Evolutionary conservation across 2,329 filamentous ascomycete species (phyloP), one percentile per base, ranked within the genome.

Genomic region (Microdochium bolleyi): DNA sequence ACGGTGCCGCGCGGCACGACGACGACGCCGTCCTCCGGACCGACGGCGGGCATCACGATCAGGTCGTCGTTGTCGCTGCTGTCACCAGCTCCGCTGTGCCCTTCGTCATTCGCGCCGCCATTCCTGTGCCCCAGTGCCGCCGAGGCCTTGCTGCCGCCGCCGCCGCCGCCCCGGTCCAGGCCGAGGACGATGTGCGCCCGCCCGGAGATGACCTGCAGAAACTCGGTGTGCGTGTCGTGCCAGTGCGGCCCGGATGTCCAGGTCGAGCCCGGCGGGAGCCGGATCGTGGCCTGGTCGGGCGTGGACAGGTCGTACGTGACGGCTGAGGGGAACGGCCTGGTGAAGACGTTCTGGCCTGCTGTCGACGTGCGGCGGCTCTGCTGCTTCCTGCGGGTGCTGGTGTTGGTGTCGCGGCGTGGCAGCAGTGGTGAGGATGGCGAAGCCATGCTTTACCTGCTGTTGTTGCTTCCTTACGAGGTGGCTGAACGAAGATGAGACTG

Each of bases 291-390:
- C 30, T 68, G 62, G 34, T 62, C 62, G 1, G 60, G 57, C 3
- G 55, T 52, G 1, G 72, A 69, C 21, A 78, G 68, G 57, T 76
- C 58, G 50, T 62, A 89, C 52, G 85, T 84, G 1, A 74, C 89
- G 53, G 80, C 79, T 24, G 85, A 85, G 0, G 86, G 86, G 2
- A 79, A 79, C 32, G 81, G 54, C 19, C 59, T 53, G 22, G 54
- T 54, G 54, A 61, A 61, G 2, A 51, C 53, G 24, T 52, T 22
- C 41, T 46, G 41, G n/a, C 22, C 10, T 10, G 41, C 21, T 19
- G 34, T 38, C 13, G 34, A 38, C 4, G 34, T 38, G 13, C 34
- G 34, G 5, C n/a, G 4, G 34, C n/a, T 16, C 7, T 16, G 4
- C 34, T 19, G 13, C 13, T 19, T 34, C 11, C 34, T 14, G 34